Evolutionary conservation across 257 asterid genomes (phyloP).

Genomic region (Mitragyna speciosa): DNA sequence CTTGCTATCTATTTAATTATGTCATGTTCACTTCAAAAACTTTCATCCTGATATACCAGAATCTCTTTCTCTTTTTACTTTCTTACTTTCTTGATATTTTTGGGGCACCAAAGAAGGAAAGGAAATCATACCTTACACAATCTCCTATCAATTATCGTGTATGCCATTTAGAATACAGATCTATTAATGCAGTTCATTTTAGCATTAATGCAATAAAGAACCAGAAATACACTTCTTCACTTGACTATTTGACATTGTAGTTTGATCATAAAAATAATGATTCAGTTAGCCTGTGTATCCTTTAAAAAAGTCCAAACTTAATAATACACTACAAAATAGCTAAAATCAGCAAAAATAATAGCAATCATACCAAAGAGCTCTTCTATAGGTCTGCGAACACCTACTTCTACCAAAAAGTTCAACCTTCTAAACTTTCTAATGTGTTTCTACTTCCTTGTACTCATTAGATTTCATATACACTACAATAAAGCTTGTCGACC

Average conservation of each 20-base stretch:
- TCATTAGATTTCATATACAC: too few species aligned
- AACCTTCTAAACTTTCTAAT: too few species aligned
- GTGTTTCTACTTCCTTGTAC: too few species aligned
- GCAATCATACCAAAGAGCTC: too few species aligned
- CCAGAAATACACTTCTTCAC: neutral
- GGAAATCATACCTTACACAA: neutral
- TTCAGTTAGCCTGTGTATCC: neutral
- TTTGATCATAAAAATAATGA: neutral
- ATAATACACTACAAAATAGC: slow-evolving; percentile 4
- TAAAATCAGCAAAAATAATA: too few species aligned
- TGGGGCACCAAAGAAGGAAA: neutral
- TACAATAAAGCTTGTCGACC: too few species aligned
- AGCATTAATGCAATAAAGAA: neutral
- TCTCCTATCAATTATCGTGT: neutral
- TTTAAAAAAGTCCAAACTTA: neutral
- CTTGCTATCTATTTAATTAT: neutral
- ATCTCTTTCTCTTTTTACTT: neutral
- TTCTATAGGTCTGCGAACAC: too few species aligned
- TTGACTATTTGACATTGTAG: neutral
- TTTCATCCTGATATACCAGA: neutral
- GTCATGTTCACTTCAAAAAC: neutral
- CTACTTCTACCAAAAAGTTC: too few species aligned
- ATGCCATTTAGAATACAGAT: neutral
- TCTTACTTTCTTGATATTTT: neutral
- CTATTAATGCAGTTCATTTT: neutral